Conservation (phyloP, 2,329 filamentous ascomycete genomes). For the Colletotrichum sp. region DNA sequence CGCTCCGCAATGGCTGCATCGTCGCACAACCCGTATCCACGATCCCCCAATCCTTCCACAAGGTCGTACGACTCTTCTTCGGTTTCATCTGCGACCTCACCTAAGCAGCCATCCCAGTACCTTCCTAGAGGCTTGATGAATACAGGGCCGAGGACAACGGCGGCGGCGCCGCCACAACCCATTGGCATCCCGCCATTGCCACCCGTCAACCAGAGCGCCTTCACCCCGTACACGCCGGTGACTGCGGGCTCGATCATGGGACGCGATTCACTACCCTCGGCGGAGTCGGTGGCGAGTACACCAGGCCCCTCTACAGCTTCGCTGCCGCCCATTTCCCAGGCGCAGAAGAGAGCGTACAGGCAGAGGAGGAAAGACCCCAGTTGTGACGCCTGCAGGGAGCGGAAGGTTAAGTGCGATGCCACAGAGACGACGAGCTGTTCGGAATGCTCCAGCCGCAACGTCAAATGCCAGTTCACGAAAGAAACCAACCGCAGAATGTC, state of each 20-base stretch:
- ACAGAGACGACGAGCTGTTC: constrained; percentile 96
- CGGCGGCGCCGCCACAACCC: constrained; percentile 53
- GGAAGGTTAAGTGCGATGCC: constrained; percentile 89
- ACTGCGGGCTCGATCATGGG: constrained; percentile 54
- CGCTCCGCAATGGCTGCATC: constrained; percentile 20
- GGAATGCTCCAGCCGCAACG: constrained; percentile 94
- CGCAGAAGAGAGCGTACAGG: constrained; percentile 91
- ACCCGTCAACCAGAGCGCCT: constrained; percentile 48
- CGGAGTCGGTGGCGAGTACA: constrained; percentile 60
- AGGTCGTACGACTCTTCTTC: constrained; percentile 69
- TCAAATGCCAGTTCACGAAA: constrained; percentile 98
- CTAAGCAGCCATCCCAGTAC: constrained; percentile 57
- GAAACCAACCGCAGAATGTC: constrained; percentile 99
- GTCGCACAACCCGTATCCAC: constrained; percentile 61
- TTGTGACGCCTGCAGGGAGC: constrained; percentile 93
- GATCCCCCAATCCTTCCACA: constrained; percentile 65
- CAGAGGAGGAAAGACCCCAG: constrained; percentile 96
- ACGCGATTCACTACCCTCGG: constrained; percentile 65
- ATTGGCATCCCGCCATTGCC: constrained; percentile 58
- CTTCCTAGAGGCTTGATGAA: constrained; percentile 54
- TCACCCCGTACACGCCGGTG: constrained; percentile 59
- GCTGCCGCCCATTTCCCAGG: constrained; percentile 49
- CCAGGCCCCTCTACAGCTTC: constrained; percentile 48
- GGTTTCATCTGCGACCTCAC: constrained; percentile 65
- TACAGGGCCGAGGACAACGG: constrained; percentile 53